Conservation (phyloP, 169 alveolate species). For the Theileria parva region DNA sequence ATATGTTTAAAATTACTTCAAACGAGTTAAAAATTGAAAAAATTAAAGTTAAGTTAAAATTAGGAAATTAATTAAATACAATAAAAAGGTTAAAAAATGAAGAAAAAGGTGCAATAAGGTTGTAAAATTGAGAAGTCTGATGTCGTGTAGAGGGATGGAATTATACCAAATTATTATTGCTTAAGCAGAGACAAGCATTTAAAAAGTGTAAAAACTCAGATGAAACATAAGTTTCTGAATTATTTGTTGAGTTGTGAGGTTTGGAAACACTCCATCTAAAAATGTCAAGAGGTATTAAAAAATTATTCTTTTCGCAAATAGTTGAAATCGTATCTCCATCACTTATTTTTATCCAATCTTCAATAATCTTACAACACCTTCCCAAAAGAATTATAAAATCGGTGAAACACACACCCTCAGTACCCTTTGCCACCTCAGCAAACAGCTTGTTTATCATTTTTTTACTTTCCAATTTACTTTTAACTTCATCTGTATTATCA, state of each 20-base stretch:
- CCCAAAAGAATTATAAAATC: slow-evolving; percentile 50
- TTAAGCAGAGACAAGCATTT: background rate
- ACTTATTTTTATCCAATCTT: slow-evolving; percentile 44
- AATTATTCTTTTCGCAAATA: slow-evolving; percentile 18
- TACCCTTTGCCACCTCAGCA: slow-evolving; percentile 44
- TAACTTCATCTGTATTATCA: background rate
- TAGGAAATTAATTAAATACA: background rate
- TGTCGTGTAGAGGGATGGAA: background rate
- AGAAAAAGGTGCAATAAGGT: background rate
- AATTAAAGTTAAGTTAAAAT: background rate
- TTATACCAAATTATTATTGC: background rate
- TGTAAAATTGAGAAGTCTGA: background rate
- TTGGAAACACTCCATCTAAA: background rate
- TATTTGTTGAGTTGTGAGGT: slow-evolving; percentile 54
- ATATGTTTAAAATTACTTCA: background rate
- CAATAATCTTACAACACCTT: slow-evolving; percentile 45
- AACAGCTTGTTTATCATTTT: background rate
- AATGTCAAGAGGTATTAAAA: background rate
- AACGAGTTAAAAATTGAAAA: background rate
- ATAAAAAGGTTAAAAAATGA: background rate
- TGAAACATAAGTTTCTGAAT: slow-evolving; percentile 45
- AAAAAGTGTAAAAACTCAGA: background rate
- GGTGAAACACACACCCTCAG: slow-evolving; percentile 48
- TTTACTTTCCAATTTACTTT: background rate
- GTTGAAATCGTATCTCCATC: slow-evolving; percentile 53